phyloP scores from a whole-genome alignment of 2,329 filamentous ascomycete genomes.

The Neopestalotiopsis rosae region DNA sequence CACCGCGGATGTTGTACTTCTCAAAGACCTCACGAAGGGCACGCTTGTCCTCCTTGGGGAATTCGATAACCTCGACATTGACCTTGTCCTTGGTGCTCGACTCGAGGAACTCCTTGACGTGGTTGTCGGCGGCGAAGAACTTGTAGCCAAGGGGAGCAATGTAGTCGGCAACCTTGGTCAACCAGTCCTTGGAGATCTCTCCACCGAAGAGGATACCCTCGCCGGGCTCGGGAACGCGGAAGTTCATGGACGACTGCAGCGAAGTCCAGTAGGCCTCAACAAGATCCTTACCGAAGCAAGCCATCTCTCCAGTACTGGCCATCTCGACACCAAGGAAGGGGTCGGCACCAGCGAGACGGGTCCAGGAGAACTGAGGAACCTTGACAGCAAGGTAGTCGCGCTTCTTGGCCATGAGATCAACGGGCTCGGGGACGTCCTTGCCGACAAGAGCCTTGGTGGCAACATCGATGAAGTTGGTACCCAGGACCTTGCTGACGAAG shows the following conservation, averaged over 20 bases:
- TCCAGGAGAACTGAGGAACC: slow-evolving; percentile 99
- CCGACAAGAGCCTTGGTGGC: slow-evolving; percentile 92
- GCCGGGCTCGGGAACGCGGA: slow-evolving; percentile 92
- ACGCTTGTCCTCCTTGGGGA: slow-evolving; percentile 95
- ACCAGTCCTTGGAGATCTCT: slow-evolving; percentile 72
- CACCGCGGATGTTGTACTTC: slow-evolving; percentile 94
- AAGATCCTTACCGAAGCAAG: slow-evolving; percentile 95
- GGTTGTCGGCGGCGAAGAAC: slow-evolving; percentile 81
- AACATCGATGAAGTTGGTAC: slow-evolving; percentile 94
- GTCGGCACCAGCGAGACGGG: slow-evolving; percentile 93
- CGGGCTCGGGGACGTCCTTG: slow-evolving; percentile 81
- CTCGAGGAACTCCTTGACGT: slow-evolving; percentile 86
- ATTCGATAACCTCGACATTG: slow-evolving; percentile 88
- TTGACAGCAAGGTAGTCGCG: slow-evolving; percentile 95
- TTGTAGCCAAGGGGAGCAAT: slow-evolving; percentile 92
- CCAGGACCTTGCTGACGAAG: slow-evolving; percentile 96
- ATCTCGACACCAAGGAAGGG: slow-evolving; percentile 98
- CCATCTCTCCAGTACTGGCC: slow-evolving; percentile 96
- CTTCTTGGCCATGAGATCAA: slow-evolving; percentile 87
- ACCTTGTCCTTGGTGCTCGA: slow-evolving; percentile 68
- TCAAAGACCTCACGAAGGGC: slow-evolving; percentile 92
- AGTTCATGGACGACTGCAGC: slow-evolving; percentile 98
- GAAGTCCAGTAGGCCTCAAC: slow-evolving; percentile 98
- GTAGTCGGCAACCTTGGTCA: slow-evolving; percentile 84
- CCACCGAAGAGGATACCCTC: slow-evolving; percentile 96